Percentiles rank a stretch among this genome's conserved stretches.
Conservation (phyloP, 768 basidiomycete species). For the Boletus subcaerulescens region DNA sequence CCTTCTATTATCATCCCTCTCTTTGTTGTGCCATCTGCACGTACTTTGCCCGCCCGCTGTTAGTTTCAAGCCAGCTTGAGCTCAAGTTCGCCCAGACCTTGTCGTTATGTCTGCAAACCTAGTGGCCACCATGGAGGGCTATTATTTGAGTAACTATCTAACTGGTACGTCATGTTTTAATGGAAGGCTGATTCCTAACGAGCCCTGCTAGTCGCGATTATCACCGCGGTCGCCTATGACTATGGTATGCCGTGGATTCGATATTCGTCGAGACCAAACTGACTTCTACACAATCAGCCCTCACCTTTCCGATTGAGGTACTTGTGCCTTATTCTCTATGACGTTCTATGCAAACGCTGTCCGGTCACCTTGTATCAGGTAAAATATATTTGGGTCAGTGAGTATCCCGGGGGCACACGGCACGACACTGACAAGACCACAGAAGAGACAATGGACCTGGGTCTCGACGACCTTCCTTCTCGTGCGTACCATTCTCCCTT, state of each 20-base stretch:
- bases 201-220: not conserved
- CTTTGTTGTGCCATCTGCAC: not conserved
- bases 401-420: too few relatives aligned
- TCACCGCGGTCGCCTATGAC: not conserved
- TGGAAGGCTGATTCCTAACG: not conserved
- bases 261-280: not conserved
- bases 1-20: not conserved
- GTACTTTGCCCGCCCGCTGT: not conserved
- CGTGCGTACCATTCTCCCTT: not conserved
- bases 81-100: not conserved
- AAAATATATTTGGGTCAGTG: constrained; percentile 6
- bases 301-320: constrained; percentile 10
- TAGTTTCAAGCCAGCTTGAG: not conserved
- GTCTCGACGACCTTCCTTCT: constrained; percentile 4
- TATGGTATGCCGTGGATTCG: not conserved
- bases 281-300: not conserved
- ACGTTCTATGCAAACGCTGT: not conserved
- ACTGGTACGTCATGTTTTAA: not conserved
- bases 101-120: constrained; percentile 1
- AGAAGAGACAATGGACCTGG: constrained; percentile 8
- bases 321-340: not conserved
- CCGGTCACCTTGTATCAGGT: not conserved
- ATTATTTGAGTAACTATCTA: not conserved
- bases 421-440: not conserved
- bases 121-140: not conserved